A percentile compares a stretch with the other conserved stretches of the same genome.
Conservation (phyloP, 1,284 basidiomycete genomes). For the Ceratobasidium theobromae region DNA sequence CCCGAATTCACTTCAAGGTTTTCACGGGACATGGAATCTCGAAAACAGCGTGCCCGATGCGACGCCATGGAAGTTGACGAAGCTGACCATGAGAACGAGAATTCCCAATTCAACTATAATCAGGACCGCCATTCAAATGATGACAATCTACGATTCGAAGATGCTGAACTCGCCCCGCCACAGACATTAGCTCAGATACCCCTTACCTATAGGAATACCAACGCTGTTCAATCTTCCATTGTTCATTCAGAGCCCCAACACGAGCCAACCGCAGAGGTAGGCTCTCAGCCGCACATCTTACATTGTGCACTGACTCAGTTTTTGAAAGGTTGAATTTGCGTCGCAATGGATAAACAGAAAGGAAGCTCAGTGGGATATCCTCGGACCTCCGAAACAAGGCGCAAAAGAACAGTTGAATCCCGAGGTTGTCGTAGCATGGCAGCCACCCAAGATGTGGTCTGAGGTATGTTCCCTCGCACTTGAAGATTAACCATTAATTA, state of each 20-base stretch:
- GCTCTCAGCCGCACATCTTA: background rate
- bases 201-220: no score
- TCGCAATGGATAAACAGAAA: conserved; percentile 1
- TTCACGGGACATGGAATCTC: no score
- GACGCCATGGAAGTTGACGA: no score
- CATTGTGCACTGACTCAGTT: background rate
- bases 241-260: background rate
- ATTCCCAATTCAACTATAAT: no score
- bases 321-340: background rate
- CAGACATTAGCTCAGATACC: no score
- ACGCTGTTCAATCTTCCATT: no score
- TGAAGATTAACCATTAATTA: background rate
- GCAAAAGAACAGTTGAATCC: background rate
- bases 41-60: no score
- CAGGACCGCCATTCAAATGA: no score
- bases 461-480: background rate
- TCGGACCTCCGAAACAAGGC: background rate
- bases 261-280: background rate
- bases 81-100: no score
- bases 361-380: conserved; percentile 12
- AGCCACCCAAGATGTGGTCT: background rate
- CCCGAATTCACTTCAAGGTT: no score
- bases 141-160: no score
- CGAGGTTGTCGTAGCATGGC: background rate
- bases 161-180: no score